Percentiles rank a stretch among this genome's conserved stretches.
Conservation (phyloP, 371 early-diverging fungal genomes). For the Mucor mucedo region DNA sequence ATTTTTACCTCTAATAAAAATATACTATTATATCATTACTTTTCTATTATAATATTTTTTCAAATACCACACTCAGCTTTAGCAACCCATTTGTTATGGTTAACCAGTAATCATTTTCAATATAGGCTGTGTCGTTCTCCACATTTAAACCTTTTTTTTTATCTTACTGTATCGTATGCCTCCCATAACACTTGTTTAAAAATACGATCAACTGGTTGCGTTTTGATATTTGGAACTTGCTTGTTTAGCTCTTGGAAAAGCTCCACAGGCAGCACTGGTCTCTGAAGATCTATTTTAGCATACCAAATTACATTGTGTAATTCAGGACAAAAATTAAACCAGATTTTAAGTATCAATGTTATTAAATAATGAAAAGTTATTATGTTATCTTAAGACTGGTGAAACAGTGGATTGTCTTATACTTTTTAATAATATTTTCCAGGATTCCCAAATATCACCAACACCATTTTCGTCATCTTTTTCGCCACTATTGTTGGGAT, state of each 20-base stretch:
- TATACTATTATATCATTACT: too few relatives aligned
- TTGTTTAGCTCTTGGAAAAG: constrained; percentile 21
- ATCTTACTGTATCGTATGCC: constrained; percentile 25
- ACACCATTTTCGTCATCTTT: constrained; percentile 14
- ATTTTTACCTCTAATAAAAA: too few relatives aligned
- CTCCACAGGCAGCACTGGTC: constrained; percentile 19
- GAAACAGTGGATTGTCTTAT: constrained; percentile 21
- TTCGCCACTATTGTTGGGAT: not conserved
- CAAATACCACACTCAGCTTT: too few relatives aligned
- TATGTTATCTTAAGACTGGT: constrained; percentile 20
- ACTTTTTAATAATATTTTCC: constrained; percentile 10
- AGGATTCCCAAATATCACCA: constrained; percentile 17
- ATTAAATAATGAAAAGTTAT: constrained; percentile 11
- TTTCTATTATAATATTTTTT: too few relatives aligned
- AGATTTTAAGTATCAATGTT: not conserved
- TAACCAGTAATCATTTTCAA: constrained; percentile 12
- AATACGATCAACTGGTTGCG: constrained; percentile 14
- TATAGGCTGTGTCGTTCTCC: constrained; percentile 19
- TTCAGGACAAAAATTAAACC: constrained; percentile 20
- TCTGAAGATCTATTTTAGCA: constrained; percentile 22
- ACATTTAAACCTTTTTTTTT: constrained; percentile 21
- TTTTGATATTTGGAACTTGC: constrained; percentile 19
- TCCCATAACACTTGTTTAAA: constrained; percentile 19
- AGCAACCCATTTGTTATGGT: too few relatives aligned
- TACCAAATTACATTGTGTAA: constrained; percentile 24